Evolutionary conservation across 192 early-diverging fungal species (phyloP).

Genomic region (Umbelopsis isabellina): DNA sequence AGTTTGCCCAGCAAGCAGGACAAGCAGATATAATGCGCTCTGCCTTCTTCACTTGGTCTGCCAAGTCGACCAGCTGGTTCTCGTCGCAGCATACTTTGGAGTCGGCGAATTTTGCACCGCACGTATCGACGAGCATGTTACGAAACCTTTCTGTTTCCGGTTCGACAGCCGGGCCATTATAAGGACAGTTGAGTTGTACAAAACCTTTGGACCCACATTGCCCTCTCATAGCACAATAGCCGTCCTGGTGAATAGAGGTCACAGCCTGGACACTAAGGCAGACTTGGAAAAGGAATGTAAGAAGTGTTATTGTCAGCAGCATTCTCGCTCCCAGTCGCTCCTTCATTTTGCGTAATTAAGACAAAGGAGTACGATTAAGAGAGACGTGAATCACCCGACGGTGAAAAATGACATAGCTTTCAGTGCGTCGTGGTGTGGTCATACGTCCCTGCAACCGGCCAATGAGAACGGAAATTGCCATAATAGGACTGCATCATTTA

Average conservation of each 20-base stretch:
- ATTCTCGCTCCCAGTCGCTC: not conserved
- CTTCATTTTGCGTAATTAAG: not conserved
- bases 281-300: not conserved
- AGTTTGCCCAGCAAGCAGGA: constrained; percentile 71
- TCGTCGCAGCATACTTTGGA: constrained; percentile 58
- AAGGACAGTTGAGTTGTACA: constrained; percentile 54
- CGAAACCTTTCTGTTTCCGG: constrained; percentile 46
- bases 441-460: not conserved
- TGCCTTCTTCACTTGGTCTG: constrained; percentile 52
- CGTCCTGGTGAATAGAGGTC: constrained; percentile 47
- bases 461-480: not conserved
- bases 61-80: constrained; percentile 52
- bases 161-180: constrained; percentile 50
- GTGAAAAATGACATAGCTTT: not conserved
- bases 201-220: constrained; percentile 53
- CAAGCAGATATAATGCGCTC: constrained; percentile 59
- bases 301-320: not conserved
- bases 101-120: constrained; percentile 51
- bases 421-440: constrained; percentile 18
- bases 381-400: too few relatives aligned
- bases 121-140: constrained; percentile 49
- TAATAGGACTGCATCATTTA: not conserved
- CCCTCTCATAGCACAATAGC: constrained; percentile 63
- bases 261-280: not conserved
- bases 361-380: too few relatives aligned